Conservation (phyloP, 2,329 filamentous ascomycete species). For the Leptographium wingfieldii region DNA sequence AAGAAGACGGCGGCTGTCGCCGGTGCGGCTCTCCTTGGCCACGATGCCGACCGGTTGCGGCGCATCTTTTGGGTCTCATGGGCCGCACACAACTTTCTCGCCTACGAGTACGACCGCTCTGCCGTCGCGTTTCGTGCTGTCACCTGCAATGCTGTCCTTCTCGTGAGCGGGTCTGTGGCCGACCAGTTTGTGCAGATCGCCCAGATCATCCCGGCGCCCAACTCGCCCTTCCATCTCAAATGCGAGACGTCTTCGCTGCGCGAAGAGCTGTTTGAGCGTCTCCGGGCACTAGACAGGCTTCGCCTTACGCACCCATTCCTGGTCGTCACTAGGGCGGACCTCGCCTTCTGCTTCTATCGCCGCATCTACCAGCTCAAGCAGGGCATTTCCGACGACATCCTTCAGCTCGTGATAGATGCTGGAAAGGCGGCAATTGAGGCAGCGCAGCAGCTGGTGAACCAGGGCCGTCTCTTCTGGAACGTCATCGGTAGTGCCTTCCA, state of each 20-base stretch:
- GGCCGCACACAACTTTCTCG: background rate
- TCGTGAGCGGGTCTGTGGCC: background rate
- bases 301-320: background rate
- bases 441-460: background rate
- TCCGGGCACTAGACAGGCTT: background rate
- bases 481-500: background rate
- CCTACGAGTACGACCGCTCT: background rate
- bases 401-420: background rate
- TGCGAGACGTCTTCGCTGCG: background rate
- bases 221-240: background rate
- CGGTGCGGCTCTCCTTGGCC: background rate
- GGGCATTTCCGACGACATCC: background rate
- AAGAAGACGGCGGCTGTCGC: background rate
- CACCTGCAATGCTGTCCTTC: background rate
- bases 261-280: background rate
- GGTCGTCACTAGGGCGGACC: background rate
- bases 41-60: background rate
- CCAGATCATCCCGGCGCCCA: background rate
- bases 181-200: background rate
- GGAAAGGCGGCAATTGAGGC: background rate
- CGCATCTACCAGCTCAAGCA: background rate
- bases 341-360: background rate
- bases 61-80: background rate
- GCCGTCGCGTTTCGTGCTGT: background rate
- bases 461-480: background rate